Evolutionary conservation across 225 moss, liverwort and hornwort genomes (phyloP).

Genomic region (Antitrichia curtipendula): DNA sequence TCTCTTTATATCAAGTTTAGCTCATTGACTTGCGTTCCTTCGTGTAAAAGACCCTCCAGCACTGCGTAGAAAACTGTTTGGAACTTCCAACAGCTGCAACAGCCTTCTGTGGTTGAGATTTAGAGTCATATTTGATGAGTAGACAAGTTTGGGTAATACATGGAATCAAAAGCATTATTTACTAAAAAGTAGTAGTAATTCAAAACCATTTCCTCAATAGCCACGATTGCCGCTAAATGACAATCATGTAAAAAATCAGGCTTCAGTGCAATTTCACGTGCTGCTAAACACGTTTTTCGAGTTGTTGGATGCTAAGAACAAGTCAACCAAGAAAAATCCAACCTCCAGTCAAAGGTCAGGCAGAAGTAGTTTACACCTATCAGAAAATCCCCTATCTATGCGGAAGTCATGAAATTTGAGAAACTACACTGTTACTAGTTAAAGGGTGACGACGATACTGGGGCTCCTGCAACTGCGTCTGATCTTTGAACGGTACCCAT

Average conservation of each 20-base stretch:
- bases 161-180: background rate
- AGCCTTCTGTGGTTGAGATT: background rate
- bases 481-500: conserved; percentile 97
- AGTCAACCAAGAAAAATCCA: background rate
- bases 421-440: conserved; percentile 13
- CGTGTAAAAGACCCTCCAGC: background rate
- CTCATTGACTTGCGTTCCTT: background rate
- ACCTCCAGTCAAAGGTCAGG: background rate
- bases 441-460: conserved; percentile 66
- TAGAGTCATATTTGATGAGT: background rate
- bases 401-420: background rate
- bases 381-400: background rate
- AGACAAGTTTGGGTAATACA: background rate
- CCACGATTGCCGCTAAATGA: conserved; percentile 7
- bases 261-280: background rate
- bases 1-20: background rate
- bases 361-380: background rate
- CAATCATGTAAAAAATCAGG: conserved; percentile 12
- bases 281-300: background rate
- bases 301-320: background rate
- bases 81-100: background rate
- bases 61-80: background rate
- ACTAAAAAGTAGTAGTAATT: background rate
- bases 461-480: conserved; percentile 69
- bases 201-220: conserved; percentile 8